Conservation (phyloP, 768 basidiomycete genomes). For the Calocera cornea region DNA sequence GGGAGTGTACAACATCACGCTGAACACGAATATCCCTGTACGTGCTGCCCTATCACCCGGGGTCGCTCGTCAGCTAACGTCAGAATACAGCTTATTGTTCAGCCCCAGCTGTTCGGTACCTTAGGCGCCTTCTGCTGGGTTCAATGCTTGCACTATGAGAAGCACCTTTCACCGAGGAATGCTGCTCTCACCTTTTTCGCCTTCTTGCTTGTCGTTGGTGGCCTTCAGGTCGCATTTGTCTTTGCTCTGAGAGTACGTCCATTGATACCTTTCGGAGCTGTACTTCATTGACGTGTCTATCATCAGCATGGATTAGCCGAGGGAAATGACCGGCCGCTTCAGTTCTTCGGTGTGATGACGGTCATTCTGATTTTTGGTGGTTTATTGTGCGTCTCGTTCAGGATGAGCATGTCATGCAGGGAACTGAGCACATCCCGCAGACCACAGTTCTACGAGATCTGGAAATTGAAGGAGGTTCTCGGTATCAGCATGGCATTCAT, state of each 20-base stretch:
- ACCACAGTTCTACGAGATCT: slow-evolving; percentile 69
- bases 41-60: not conserved
- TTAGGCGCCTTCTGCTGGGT: slow-evolving; percentile 50
- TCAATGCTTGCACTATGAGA: slow-evolving; percentile 57
- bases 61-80: slow-evolving; percentile 8
- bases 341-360: slow-evolving; percentile 49
- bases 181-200: not conserved
- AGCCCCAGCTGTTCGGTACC: slow-evolving; percentile 44
- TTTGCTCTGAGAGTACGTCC: slow-evolving; percentile 40
- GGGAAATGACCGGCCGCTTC: slow-evolving; percentile 29
- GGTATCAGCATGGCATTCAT: slow-evolving; percentile 64
- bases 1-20: slow-evolving; percentile 53
- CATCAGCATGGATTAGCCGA: slow-evolving; percentile 6
- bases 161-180: slow-evolving; percentile 24
- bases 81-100: slow-evolving; percentile 42
- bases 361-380: slow-evolving; percentile 43
- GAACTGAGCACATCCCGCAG: slow-evolving; percentile 12
- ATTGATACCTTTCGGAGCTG: not conserved
- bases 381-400: slow-evolving; percentile 28
- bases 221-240: slow-evolving; percentile 46
- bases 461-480: slow-evolving; percentile 38
- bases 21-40: slow-evolving; percentile 38
- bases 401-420: not conserved
- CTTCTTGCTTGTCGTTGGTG: slow-evolving; percentile 36
- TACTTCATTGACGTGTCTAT: not conserved